Base-by-base conservation (phyloP, 257 asterid genomes). In the Nicotiana noctiflora region DNA sequence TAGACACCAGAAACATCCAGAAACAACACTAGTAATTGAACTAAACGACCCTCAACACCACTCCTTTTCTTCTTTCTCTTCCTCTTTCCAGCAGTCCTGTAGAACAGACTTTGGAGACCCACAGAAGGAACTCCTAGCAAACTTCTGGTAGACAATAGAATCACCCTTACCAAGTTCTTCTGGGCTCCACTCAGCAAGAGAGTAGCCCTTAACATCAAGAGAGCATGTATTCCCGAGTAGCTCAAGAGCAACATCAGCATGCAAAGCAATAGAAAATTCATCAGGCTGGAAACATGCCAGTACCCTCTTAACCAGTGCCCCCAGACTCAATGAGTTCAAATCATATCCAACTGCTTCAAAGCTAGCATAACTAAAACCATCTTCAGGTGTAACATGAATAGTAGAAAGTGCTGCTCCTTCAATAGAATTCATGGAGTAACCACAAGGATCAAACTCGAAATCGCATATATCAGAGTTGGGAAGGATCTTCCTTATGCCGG, bases 281-380 rank as follows among this genome's bases (percentile, higher is more conserved):
- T 9, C 51, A 0, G 88, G 88, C 32, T 62, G 79, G 65, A 86
- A 86, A 77, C 88, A 82, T 3, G 46, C 52, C 75, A 84, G 55
- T 27, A 82, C 88, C 83, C 84, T 79, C 80, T 59, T 82, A 29
- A 82, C 82, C 83, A 87, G 29, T 3, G 0, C 7, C 34, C 70
- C 25, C 1, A 84, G 51, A 57, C 83, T 77, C 49, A 66, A 61
- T 34, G 17, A 72, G 51, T 82, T 66, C 1, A 87, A 79, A 65
- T 87, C 86, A 75, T 87, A 84, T n/a, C 88, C 86, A 59, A 80
- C 83, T 4, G 88, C 80, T 79, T 84, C 89, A 82, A 86, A 84
- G 86, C 89, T 87, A 5, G 89, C 89, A 49, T 84, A 87, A 34
- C 89, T 87, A 75, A 87, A 87, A 6, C 88, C 88, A 34, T 84